These are phyloP conservation scores for Blastocystis sp. DNA, from an alignment of 352 stramenopile species.

Conservation along the genomic window DNA sequence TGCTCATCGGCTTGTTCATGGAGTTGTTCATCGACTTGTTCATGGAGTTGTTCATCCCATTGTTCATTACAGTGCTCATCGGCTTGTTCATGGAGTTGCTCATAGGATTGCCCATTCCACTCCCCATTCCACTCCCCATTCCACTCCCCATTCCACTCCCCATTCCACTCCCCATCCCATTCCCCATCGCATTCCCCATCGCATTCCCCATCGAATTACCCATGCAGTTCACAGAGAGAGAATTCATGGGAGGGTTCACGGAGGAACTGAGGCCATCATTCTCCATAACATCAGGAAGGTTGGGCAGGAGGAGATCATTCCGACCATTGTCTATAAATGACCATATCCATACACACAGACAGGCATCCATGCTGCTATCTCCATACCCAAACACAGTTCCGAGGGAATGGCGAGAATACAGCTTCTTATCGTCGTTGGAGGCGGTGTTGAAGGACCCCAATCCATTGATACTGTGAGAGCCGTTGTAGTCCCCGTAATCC, in stretches of 20 bases:
- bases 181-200: not conserved
- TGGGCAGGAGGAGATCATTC: conserved; percentile 39
- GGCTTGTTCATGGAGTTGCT: not conserved
- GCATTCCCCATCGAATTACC: not conserved
- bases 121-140: too few relatives aligned
- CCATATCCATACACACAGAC: not conserved
- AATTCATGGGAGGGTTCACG: not conserved
- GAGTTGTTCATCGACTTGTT: not conserved
- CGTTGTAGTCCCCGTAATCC: not conserved
- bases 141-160: too few relatives aligned
- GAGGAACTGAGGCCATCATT: not conserved
- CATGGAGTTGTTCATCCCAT: not conserved
- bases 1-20: not conserved
- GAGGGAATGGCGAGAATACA: conserved; percentile 60
- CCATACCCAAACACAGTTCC: conserved; percentile 33
- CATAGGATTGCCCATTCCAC: too few relatives aligned
- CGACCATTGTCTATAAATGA: not conserved
- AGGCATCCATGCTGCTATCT: conserved; percentile 52
- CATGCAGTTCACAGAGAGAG: not conserved
- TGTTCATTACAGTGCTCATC: not conserved
- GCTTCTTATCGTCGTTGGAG: conserved; percentile 27
- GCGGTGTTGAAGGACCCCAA: not conserved
- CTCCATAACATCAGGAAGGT: conserved; percentile 66
- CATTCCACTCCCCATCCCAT: too few relatives aligned
- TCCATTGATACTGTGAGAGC: not conserved